Evolutionary conservation across 1,284 basidiomycete species (phyloP).

Genomic region (Puccinia brachypodii): DNA sequence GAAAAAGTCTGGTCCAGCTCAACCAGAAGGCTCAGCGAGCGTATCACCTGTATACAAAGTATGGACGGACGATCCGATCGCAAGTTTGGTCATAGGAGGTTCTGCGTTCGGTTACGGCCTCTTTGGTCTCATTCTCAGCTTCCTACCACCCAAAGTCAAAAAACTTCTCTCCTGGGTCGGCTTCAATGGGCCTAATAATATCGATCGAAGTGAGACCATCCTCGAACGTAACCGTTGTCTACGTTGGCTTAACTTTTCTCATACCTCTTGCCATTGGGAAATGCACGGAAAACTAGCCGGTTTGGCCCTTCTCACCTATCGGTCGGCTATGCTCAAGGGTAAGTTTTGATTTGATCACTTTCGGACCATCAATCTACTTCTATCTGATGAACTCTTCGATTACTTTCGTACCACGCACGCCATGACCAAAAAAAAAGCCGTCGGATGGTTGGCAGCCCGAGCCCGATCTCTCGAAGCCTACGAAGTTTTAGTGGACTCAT

Average conservation of each 20-base stretch:
- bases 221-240: conserved; percentile 8
- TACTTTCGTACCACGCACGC: neutral
- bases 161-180: conserved; percentile 39
- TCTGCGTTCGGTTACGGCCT: conserved; percentile 23
- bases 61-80: conserved; percentile 31
- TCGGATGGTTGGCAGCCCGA: conserved; percentile 27
- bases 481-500: conserved; percentile 5
- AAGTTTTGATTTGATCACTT: neutral
- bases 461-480: conserved; percentile 21
- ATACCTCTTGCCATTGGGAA: conserved; percentile 22
- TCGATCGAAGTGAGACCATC: neutral
- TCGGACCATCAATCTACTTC: neutral
- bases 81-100: conserved; percentile 23
- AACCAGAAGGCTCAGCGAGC: neutral
- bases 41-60: neutral
- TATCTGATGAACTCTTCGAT: neutral
- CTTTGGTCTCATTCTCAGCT: conserved; percentile 32
- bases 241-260: conserved; percentile 22
- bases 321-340: conserved; percentile 28
- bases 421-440: neutral
- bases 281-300: conserved; percentile 33
- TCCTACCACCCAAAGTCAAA: conserved; percentile 21
- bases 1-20: conserved; percentile 14
- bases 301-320: conserved; percentile 13
- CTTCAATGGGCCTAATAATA: conserved; percentile 4